phyloP scores from a whole-genome alignment of 1,284 basidiomycete genomes.

The Boletellus deceptivus region DNA sequence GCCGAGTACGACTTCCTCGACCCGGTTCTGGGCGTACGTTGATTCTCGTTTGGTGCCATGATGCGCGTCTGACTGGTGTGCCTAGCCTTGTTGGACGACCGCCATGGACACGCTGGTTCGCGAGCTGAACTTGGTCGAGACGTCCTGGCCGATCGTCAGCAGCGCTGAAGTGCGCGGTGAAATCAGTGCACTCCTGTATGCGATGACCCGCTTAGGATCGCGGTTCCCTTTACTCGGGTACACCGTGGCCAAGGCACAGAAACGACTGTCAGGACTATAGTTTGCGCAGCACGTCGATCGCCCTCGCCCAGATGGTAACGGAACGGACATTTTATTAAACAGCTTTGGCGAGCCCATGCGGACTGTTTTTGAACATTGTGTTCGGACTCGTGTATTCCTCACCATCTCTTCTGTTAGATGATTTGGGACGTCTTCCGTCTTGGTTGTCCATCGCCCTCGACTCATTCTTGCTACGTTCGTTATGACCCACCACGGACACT shows the following conservation, averaged over 20 bases:
- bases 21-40: conserved; percentile 68
- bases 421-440: conserved; percentile 6
- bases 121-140: conserved; percentile 57
- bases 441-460: background rate
- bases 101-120: conserved; percentile 63
- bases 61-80: conserved; percentile 8
- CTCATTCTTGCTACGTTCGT: conserved; percentile 11
- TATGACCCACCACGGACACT: conserved; percentile 19
- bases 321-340: background rate
- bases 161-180: conserved; percentile 58
- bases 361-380: conserved; percentile 14
- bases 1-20: conserved; percentile 67
- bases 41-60: conserved; percentile 3
- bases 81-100: conserved; percentile 67
- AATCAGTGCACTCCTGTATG: conserved; percentile 57
- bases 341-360: conserved; percentile 1
- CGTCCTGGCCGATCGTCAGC: conserved; percentile 57
- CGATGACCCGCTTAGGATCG: conserved; percentile 58
- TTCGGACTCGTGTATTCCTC: background rate
- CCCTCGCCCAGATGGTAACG: background rate
- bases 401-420: conserved; percentile 6
- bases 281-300: conserved; percentile 4
- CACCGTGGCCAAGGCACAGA: conserved; percentile 42
- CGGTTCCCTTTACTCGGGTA: conserved; percentile 62
- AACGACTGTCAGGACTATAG: conserved; percentile 41